Evolutionary conservation across 2,329 filamentous ascomycete species (phyloP), one percentile per base, ranked within the genome.

Genomic region (Tolypocladium sp.): DNA sequence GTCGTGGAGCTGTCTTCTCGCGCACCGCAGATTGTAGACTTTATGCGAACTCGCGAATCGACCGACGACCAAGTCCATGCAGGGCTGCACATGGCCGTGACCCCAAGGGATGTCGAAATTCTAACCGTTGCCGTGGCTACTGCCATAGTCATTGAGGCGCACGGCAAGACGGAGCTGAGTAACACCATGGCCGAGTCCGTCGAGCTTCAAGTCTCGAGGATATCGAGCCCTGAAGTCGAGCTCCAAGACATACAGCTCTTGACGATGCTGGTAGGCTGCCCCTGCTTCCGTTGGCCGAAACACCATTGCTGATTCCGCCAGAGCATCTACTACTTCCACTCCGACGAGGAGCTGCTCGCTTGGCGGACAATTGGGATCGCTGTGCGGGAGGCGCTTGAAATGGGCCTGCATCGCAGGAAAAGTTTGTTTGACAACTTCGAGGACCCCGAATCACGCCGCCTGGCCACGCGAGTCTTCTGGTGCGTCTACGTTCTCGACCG

Each of bases 401-500:
- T 80, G 49, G 79, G 79, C 0, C 70, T 82, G 0, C 78, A 82
- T 59, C 70, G 78, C 1, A 75, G 74, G 38, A 69, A 76, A 8
- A 80, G 74, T 25, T 68, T 80, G 42, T 62, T 70, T 12, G 71
- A 76, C 51, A 75, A 72, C 15, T 74, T 76, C 40, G 63, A 65
- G 2, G 70, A 75, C 42, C 60, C 63, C 0, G 60, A 68, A 2
- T 62, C 68, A 2, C 70, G 73, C 0, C 64, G 68, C 1, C 57
- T 69, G 2, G 75, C 75, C 0, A 65, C 70, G 1, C 66, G 71
- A 1, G 71, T 81, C 0, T 82, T 81, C 60, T 82, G 79, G 78
- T 78, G 74, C 37, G 76, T 80, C 22, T 82, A 81, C 58, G 75
- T 79, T 0, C 72, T 82, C 0, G 79, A 82, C 56, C 75, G 78